Base-by-base conservation (phyloP, 371 early-diverging fungal genomes). In the Actinomortierella ambigua region DNA sequence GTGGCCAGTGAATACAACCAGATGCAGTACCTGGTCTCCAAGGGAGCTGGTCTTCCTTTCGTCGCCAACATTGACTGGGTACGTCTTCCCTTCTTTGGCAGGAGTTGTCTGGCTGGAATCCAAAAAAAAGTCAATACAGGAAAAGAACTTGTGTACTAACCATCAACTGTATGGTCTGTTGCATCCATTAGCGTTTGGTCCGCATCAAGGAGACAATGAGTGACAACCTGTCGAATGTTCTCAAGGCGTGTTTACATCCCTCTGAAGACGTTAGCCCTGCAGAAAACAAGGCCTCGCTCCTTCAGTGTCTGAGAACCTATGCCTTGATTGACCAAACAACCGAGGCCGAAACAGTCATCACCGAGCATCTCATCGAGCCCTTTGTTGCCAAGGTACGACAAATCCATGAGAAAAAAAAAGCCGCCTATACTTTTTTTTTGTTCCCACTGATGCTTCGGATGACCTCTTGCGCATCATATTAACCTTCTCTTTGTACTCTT, bases 1-100 rank as follows among this genome's bases (percentile, higher is more conserved):
- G 92, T 92, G n/a, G 94, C 94, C 11, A 89, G 90, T 46, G 94
- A 93, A 77, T 93, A 84, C 65, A 92, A 93, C 49, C 93, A 93
- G 55, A 86, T 93, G 82, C 90, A 88, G 59, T 91, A 89, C 67
- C 79, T 92, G 1, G 89, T 91, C 2, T 79, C 81, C 14, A 77
- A 85, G 48, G 90, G 89, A n/a, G 80, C 88, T 61, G 76, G 71
- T n/a, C 68, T 88, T 9, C 85, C 90, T 3, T 90, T 90, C 70
- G 89, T 93, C 18, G 68, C 80, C 11, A 89, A 88, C 54, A 87
- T 92, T 50, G 85, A 88, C 67, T 91, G 92, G 93, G 92, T 91
- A 77, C 48, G 71, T 48, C 20, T 9, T 0, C 26, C 15, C 23
- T 47, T 29, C 39, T 28, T 24, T 26, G 5, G 18, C 24, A 40